phyloP scores from a whole-genome alignment of 805 yeast species.

The Zygotorulaspora chibaensis region DNA sequence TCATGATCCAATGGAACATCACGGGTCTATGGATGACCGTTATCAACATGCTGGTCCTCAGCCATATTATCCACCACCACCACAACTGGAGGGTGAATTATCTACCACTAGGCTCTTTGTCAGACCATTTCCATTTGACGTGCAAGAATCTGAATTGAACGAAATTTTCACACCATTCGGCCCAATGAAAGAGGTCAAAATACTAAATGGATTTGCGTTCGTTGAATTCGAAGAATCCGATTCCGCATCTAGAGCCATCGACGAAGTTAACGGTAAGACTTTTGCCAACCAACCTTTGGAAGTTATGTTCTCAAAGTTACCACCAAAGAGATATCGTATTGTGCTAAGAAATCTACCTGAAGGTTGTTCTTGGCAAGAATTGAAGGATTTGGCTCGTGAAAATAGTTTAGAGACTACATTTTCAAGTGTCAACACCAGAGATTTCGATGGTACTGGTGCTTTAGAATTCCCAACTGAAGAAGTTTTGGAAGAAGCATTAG shows the following conservation, averaged over 20 bases:
- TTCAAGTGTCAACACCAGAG: constrained; percentile 43
- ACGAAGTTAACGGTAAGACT: constrained; percentile 65
- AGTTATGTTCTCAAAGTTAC: constrained; percentile 40
- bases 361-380: constrained; percentile 80
- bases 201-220: constrained; percentile 83
- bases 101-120: constrained; percentile 49
- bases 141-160: constrained; percentile 55
- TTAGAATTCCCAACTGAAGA: constrained; percentile 56
- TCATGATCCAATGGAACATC: constrained; percentile 11
- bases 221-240: constrained; percentile 77
- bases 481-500: constrained; percentile 69
- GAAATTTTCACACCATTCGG: constrained; percentile 66
- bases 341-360: constrained; percentile 67
- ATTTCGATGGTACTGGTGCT: constrained; percentile 45
- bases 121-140: constrained; percentile 59
- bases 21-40: constrained; percentile 5
- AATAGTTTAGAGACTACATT: constrained; percentile 64
- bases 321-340: constrained; percentile 71
- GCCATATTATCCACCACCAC: constrained; percentile 24
- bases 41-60: constrained; percentile 21
- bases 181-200: constrained; percentile 59
- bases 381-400: constrained; percentile 85
- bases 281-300: constrained; percentile 51
- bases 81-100: constrained; percentile 35
- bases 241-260: constrained; percentile 70